Conservation (phyloP, 2,329 filamentous ascomycete species). For the Tolypocladium guangdongense region DNA sequence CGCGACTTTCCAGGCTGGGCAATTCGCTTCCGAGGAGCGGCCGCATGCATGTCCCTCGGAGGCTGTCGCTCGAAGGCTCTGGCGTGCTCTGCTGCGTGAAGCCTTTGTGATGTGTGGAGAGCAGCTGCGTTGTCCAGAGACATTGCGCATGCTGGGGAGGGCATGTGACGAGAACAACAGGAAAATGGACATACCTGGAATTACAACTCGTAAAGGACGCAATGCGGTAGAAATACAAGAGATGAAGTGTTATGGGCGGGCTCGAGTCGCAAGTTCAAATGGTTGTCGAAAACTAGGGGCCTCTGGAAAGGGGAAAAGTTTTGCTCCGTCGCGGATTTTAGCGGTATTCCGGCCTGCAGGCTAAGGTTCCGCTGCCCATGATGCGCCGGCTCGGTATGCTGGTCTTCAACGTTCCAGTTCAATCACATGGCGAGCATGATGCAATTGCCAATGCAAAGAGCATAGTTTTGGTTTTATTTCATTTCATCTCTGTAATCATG, state of each 20-base stretch:
- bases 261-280: background rate
- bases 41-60: background rate
- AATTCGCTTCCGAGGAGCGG: background rate
- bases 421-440: no score
- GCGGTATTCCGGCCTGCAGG: slow-evolving; percentile 20
- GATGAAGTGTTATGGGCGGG: background rate
- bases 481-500: no score
- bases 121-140: background rate
- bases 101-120: background rate
- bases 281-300: background rate
- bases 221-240: slow-evolving; percentile 3
- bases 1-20: background rate
- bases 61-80: background rate
- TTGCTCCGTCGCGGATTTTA: slow-evolving; percentile 7
- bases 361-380: slow-evolving; percentile 15
- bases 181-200: slow-evolving; percentile 2
- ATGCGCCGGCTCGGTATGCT: background rate
- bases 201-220: background rate
- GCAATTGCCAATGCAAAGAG: background rate
- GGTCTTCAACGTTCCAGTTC: background rate
- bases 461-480: background rate
- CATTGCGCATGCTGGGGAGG: background rate
- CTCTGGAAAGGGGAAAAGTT: slow-evolving; percentile 15
- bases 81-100: background rate
- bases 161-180: background rate